phyloP scores from a whole-genome alignment of 2,329 filamentous ascomycete species.

The Neurospora crassa region DNA sequence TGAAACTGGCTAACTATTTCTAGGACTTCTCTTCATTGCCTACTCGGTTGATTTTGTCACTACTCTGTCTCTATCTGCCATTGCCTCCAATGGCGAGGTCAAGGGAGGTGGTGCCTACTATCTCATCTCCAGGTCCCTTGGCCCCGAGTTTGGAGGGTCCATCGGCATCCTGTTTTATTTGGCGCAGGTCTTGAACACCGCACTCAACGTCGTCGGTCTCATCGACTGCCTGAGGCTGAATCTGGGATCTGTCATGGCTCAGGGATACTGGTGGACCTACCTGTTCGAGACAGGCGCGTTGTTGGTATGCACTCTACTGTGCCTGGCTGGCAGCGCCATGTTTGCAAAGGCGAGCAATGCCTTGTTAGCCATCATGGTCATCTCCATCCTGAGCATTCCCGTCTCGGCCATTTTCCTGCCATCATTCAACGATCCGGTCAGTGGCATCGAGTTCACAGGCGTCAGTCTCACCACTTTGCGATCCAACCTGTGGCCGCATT shows the following conservation, averaged over 20 bases:
- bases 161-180: conserved; percentile 84
- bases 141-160: conserved; percentile 80
- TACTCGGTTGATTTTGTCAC: conserved; percentile 79
- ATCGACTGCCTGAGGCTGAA: conserved; percentile 75
- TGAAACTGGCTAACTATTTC: conserved; percentile 14
- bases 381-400: conserved; percentile 74
- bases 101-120: conserved; percentile 84
- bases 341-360: conserved; percentile 76
- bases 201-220: conserved; percentile 78
- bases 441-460: conserved; percentile 69
- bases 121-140: conserved; percentile 74
- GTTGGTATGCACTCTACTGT: conserved; percentile 62
- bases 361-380: conserved; percentile 58
- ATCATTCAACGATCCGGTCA: conserved; percentile 54
- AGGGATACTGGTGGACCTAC: conserved; percentile 70
- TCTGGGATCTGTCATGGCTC: conserved; percentile 55
- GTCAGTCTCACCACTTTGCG: conserved; percentile 59
- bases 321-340: conserved; percentile 68
- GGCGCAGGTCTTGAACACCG: conserved; percentile 81
- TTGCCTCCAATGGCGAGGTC: conserved; percentile 83
- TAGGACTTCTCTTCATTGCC: conserved; percentile 63
- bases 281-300: conserved; percentile 65
- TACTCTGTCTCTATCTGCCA: conserved; percentile 76
- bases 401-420: conserved; percentile 59
- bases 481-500: conserved; percentile 66